A percentile compares a stretch with the other conserved stretches of the same genome.
Conservation (phyloP, 192 early-diverging fungal genomes). For the Coemansia sp. region DNA sequence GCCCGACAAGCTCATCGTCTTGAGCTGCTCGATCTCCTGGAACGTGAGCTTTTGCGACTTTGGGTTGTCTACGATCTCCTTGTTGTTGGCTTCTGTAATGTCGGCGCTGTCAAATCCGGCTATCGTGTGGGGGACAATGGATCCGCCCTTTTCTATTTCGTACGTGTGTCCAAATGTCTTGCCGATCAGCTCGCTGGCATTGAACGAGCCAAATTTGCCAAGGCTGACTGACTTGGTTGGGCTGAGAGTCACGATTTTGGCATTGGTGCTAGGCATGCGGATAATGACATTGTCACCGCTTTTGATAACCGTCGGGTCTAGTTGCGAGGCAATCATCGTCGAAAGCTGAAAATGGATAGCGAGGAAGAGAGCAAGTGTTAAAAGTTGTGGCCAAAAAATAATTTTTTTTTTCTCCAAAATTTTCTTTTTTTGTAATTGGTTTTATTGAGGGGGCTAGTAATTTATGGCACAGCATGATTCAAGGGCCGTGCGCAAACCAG, state of each 20-base stretch:
- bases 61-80: conserved; percentile 73
- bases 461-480: not conserved
- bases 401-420: not conserved
- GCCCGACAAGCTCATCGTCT: conserved; percentile 69
- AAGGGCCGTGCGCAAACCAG: no score
- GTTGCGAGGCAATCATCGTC: conserved; percentile 24
- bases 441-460: not conserved
- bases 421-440: not conserved
- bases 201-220: conserved; percentile 92
- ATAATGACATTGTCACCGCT: conserved; percentile 72
- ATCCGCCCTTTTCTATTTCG: conserved; percentile 72
- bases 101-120: conserved; percentile 58
- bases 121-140: conserved; percentile 35
- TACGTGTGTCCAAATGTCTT: conserved; percentile 79
- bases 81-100: conserved; percentile 81
- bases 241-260: conserved; percentile 73
- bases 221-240: conserved; percentile 65
- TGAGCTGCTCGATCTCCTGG: conserved; percentile 82
- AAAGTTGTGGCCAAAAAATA: not conserved
- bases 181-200: conserved; percentile 78
- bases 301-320: conserved; percentile 51
- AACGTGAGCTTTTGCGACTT: conserved; percentile 78
- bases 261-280: conserved; percentile 81
- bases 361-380: not conserved
- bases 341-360: not conserved